These are phyloP conservation scores for Drechmeria coniospora DNA, from an alignment of 2,329 filamentous ascomycete genomes.

Conservation along the genomic window DNA sequence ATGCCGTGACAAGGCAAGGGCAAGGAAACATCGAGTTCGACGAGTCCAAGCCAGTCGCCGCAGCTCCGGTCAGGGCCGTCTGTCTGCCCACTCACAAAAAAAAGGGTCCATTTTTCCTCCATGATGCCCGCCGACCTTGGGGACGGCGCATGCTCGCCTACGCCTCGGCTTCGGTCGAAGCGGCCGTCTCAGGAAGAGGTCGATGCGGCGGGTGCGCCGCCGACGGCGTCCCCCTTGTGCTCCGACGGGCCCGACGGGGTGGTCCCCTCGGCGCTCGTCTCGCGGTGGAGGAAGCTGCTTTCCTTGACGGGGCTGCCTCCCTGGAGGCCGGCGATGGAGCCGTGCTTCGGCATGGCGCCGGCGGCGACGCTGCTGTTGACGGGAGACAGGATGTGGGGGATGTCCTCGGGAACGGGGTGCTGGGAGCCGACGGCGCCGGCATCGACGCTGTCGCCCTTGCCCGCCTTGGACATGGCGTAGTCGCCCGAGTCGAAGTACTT, in stretches of 20 bases:
- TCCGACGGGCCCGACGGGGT: conserved; percentile 9
- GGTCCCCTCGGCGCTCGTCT: conserved; percentile 53
- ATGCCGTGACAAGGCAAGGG: too few relatives aligned
- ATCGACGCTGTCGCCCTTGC: conserved; percentile 87
- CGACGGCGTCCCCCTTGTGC: conserved; percentile 23
- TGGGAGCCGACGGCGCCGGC: conserved; percentile 87
- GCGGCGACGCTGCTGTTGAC: conserved; percentile 21
- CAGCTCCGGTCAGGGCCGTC: too few relatives aligned
- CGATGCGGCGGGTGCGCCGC: conserved; percentile 8
- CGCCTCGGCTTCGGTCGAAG: too few relatives aligned
- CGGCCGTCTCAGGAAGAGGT: too few relatives aligned
- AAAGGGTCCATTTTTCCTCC: too few relatives aligned
- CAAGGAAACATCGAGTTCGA: too few relatives aligned
- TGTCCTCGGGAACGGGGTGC: conserved; percentile 89
- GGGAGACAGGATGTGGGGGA: conserved; percentile 71
- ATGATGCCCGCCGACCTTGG: too few relatives aligned
- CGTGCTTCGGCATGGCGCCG: conserved; percentile 22
- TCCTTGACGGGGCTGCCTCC: conserved; percentile 80
- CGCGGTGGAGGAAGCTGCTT: conserved; percentile 69
- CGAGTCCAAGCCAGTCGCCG: too few relatives aligned
- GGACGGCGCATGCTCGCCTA: too few relatives aligned
- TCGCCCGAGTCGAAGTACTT: conserved; percentile 97
- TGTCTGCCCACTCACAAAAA: too few relatives aligned
- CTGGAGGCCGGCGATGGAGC: conserved; percentile 32
- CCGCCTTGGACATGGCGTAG: conserved; percentile 92